Base-by-base conservation (phyloP, 2,329 filamentous ascomycete genomes). In the Beauveria medogensis region DNA sequence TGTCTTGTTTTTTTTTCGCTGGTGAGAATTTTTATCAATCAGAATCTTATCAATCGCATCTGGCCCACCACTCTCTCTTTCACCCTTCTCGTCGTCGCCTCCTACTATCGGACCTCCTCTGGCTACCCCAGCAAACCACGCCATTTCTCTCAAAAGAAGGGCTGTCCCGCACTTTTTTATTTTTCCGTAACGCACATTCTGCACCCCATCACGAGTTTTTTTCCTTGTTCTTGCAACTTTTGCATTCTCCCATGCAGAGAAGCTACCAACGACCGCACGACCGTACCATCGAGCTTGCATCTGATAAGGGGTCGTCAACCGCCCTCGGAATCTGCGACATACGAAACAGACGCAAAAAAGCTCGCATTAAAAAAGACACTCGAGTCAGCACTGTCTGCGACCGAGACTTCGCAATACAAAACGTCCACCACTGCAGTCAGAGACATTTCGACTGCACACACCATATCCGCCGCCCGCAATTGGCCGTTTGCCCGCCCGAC, bases 1-100 rank as follows among this genome's bases (percentile, higher is more conserved):
- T 7, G 50, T 34, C 34, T 9, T 53, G 26, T 14, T n/a, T n/a
- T 48, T 46, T 34, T 18, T 28, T 51, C 16, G 48, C n/a, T 60
- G 50, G 58, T 60, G 58, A 60, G 50, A 60, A 55, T 54, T 47
- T 60, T 60, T 60, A 60, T 60, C 58, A 60, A 60, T 60, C 58
- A 60, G 58, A 40, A 61, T 56, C 73, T 76, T 75, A 76, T 76
- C 74, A 76, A 76, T 76, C 74, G 70, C 72, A 78, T 78, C 76
- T 78, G 67, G 64, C 66, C 70, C 71, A 71, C 57, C 50, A 20
- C 24, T 16, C n/a, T 9, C 34, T 40, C 24, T 30, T 55, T 37
- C 48, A 16, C 41, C 47, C 34, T 43, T 59, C 26, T 50, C 40
- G 55, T 58, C 40, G 14, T 37, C 48, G 48, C 46, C 61, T 56